These are phyloP conservation scores for Quercus tomentella DNA, from an alignment of 331 rosid genomes.

Conservation along the genomic window DNA sequence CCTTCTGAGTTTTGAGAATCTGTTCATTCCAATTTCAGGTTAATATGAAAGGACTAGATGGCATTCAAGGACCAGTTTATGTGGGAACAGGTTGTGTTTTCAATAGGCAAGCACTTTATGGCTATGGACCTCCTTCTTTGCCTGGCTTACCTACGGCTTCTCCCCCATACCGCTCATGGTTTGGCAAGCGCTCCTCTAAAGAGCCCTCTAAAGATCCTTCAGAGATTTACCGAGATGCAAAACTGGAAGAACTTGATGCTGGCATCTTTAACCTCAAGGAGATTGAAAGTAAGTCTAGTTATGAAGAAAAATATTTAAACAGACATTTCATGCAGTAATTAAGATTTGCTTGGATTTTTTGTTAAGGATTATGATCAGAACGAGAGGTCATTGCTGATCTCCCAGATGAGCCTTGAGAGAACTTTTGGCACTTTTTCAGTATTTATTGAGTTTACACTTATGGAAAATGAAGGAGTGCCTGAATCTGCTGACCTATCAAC, in stretches of 20 bases:
- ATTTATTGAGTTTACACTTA: constrained; percentile 87
- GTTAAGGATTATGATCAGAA: constrained; percentile 76
- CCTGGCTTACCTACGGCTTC: constrained; percentile 61
- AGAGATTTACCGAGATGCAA: constrained; percentile 73
- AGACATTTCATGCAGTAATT: constrained; percentile 8
- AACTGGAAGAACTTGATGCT: constrained; percentile 89
- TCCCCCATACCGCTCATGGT: constrained; percentile 56
- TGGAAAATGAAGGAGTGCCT: no score
- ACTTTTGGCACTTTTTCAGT: constrained; percentile 89
- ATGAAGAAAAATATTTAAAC: background rate
- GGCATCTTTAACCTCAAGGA: constrained; percentile 91
- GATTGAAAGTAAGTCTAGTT: constrained; percentile 64
- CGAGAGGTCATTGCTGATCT: constrained; percentile 95
- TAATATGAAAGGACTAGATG: constrained; percentile 97
- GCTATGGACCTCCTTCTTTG: constrained; percentile 89
- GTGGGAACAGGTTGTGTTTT: constrained; percentile 96
- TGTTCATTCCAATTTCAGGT: constrained; percentile 48
- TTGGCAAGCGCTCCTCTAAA: constrained; percentile 68
- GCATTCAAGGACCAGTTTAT: constrained; percentile 96
- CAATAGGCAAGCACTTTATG: constrained; percentile 96
- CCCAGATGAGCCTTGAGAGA: constrained; percentile 90
- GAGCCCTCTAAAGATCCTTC: constrained; percentile 63
- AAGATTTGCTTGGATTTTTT: constrained; percentile 13
- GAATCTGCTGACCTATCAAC: no score
- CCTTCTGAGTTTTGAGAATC: constrained; percentile 5